phyloP scores from a whole-genome alignment of 805 yeast genomes.

The Suhomyces sp. region DNA sequence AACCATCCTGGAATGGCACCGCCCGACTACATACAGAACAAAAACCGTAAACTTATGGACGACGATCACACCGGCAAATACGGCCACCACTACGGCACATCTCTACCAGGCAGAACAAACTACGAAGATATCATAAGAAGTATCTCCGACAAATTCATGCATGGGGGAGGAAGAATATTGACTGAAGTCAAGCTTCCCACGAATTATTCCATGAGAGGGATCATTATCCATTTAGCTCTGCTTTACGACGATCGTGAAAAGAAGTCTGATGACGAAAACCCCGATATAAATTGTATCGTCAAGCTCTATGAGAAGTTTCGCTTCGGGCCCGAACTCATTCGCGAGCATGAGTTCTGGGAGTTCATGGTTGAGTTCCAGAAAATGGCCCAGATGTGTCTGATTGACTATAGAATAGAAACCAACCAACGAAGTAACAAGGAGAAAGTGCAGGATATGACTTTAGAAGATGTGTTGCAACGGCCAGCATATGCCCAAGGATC shows the following conservation, averaged over 20 bases:
- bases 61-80: slow-evolving; percentile 12
- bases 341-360: slow-evolving; percentile 55
- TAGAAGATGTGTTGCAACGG: background rate
- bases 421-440: background rate
- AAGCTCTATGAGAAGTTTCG: slow-evolving; percentile 63
- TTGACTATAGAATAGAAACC: background rate
- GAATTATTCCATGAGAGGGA: slow-evolving; percentile 42
- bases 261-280: slow-evolving; percentile 4
- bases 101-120: slow-evolving; percentile 27
- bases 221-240: slow-evolving; percentile 31
- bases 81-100: slow-evolving; percentile 8
- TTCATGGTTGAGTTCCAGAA: slow-evolving; percentile 44
- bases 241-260: background rate
- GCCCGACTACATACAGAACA: slow-evolving; percentile 37
- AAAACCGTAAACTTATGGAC: slow-evolving; percentile 17
- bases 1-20: slow-evolving; percentile 42
- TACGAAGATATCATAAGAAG: slow-evolving; percentile 60
- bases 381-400: slow-evolving; percentile 10
- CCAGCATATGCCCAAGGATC: background rate
- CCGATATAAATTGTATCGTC: slow-evolving; percentile 24
- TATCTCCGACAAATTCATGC: slow-evolving; percentile 55
- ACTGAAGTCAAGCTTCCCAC: slow-evolving; percentile 19
- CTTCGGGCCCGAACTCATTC: slow-evolving; percentile 61
- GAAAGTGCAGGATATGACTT: background rate
- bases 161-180: slow-evolving; percentile 37